Evolutionary conservation across 1,284 basidiomycete genomes (phyloP).

Genomic region (Boletellus deceptivus): DNA sequence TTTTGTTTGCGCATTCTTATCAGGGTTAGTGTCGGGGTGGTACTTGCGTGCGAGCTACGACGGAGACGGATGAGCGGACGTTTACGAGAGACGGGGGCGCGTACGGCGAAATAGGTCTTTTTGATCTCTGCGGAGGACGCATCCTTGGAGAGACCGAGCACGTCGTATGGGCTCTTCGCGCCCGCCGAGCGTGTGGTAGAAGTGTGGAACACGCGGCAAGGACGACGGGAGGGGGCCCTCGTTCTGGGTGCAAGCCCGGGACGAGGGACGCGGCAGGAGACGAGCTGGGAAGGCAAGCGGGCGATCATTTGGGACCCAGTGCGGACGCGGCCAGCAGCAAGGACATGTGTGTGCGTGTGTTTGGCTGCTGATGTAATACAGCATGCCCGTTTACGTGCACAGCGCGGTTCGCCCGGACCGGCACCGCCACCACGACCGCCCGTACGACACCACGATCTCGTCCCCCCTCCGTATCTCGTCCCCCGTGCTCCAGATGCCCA

Average conservation of each 20-base stretch:
- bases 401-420: neutral
- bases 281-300: constrained; percentile 41
- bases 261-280: neutral
- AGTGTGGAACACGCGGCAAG: constrained; percentile 74
- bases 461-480: constrained; percentile 73
- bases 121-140: constrained; percentile 90
- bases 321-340: neutral
- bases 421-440: constrained; percentile 85
- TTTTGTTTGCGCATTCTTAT: constrained; percentile 86
- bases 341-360: constrained; percentile 17
- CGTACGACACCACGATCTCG: constrained; percentile 88
- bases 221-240: constrained; percentile 24
- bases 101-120: constrained; percentile 91
- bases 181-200: constrained; percentile 51
- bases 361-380: constrained; percentile 22
- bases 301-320: constrained; percentile 35
- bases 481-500: constrained; percentile 69
- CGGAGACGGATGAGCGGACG: constrained; percentile 11
- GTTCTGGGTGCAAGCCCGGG: constrained; percentile 11
- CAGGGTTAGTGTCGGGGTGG: constrained; percentile 97
- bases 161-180: constrained; percentile 89
- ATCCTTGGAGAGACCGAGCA: constrained; percentile 86
- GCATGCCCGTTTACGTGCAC: neutral
- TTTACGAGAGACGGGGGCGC: constrained; percentile 26
- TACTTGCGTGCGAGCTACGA: constrained; percentile 92